phyloP scores from a whole-genome alignment of 257 asterid species.

The Salvia rosmarinus region DNA sequence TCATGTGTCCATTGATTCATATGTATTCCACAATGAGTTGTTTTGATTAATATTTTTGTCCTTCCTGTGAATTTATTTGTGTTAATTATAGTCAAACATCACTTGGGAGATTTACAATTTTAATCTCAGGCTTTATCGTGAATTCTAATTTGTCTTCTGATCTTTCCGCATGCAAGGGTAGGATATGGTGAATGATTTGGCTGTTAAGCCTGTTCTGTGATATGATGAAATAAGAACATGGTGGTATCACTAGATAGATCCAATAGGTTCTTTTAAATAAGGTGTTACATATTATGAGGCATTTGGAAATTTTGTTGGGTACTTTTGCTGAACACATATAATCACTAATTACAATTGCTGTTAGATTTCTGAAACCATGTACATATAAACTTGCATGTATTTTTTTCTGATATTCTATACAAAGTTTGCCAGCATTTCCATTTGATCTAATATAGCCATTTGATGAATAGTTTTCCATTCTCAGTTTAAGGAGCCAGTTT shows the following conservation, averaged over 20 bases:
- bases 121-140: slow-evolving; percentile 4
- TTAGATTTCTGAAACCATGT: slow-evolving; percentile 1
- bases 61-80: not conserved
- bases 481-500: slow-evolving; percentile 15
- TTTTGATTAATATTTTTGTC: slow-evolving; percentile 17
- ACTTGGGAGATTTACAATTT: not conserved
- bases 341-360: slow-evolving; percentile 7
- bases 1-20: not conserved
- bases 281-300: not conserved
- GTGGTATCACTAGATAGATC: slow-evolving; percentile 22
- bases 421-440: not conserved
- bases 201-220: slow-evolving; percentile 15
- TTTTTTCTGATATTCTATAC: not conserved
- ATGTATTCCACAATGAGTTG: slow-evolving; percentile 1
- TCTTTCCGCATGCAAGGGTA: slow-evolving; percentile 7
- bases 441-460: slow-evolving; percentile 11
- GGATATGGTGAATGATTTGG: slow-evolving; percentile 15
- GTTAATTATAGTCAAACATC: not conserved
- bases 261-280: not conserved
- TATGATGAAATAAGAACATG: slow-evolving; percentile 19
- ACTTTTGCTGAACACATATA: slow-evolving; percentile 7
- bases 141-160: not conserved
- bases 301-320: slow-evolving; percentile 7
- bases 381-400: not conserved
- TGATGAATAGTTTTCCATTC: not conserved